A percentile compares a stretch with the other conserved stretches of the same genome.
These are phyloP conservation scores for Thamnidium elegans DNA, from an alignment of 192 early-diverging fungal species.

Conservation along the genomic window DNA sequence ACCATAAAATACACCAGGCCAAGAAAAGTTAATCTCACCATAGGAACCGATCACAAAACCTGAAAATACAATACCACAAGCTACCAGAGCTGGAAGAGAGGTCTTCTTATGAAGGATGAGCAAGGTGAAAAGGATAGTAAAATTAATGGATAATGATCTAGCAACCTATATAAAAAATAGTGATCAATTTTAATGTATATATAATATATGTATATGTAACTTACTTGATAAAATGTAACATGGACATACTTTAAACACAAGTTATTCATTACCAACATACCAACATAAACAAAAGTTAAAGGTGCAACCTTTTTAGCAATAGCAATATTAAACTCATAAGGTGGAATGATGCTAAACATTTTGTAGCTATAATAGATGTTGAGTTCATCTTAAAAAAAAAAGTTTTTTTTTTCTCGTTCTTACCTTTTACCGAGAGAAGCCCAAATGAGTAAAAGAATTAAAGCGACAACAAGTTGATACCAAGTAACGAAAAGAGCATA, in stretches of 20 bases:
- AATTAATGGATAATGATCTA: constrained; percentile 62
- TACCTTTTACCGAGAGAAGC: constrained; percentile 57
- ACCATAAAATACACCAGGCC: constrained; percentile 59
- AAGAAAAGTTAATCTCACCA: constrained; percentile 66
- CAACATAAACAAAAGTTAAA: constrained; percentile 61
- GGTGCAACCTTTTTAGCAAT: constrained; percentile 54
- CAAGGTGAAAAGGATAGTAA: constrained; percentile 68
- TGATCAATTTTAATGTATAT: background rate
- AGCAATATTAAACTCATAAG: constrained; percentile 56
- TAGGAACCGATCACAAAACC: constrained; percentile 65
- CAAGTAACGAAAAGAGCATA: constrained; percentile 68
- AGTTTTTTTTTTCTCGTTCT: background rate
- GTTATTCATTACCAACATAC: constrained; percentile 67
- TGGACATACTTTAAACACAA: constrained; percentile 63
- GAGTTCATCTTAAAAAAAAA: background rate
- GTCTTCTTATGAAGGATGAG: constrained; percentile 54
- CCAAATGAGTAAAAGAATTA: constrained; percentile 51
- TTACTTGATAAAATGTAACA: constrained; percentile 66
- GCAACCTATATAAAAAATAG: constrained; percentile 42
- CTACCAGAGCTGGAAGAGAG: constrained; percentile 46
- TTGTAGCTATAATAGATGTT: constrained; percentile 32
- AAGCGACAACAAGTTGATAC: constrained; percentile 60
- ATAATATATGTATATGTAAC: background rate
- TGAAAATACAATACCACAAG: constrained; percentile 57
- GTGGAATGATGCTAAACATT: constrained; percentile 57